Evolutionary conservation across 805 yeast species (phyloP), one percentile per base, ranked within the genome.

Genomic region (Myxozyma vanderwaltii): DNA sequence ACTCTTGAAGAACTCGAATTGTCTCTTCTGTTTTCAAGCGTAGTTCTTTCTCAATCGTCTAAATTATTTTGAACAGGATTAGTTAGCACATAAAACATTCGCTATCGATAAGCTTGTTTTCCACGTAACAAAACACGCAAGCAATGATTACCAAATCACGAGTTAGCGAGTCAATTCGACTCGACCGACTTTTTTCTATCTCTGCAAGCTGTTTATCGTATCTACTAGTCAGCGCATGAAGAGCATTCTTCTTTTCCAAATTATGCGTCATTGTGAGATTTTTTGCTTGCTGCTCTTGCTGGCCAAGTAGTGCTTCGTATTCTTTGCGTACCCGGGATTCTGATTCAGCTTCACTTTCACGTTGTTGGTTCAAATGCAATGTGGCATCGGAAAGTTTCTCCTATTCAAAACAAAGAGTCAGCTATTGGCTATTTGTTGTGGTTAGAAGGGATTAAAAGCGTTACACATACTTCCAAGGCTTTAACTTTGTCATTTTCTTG

Each of bases 181-280:
- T 31, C 12, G 45, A 27, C 1, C 23, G 49, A 6, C 12, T 17
- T 10, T 27, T 40, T 27, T 40, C 41, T 6, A 35, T 17, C 39
- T 55, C 54, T 26, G 48, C 51, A 26, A 45, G n/a, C 41, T 45
- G 51, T 36, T 53, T 53, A 15, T 53, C 51, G 15, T 53, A 53
- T 38, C 26, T 45, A 29, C 12, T 38, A 6, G 45, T 53, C 35
- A 53, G 43, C 29, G 51, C 38, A 38, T 36, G 56, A 5, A 46
- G n/a, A 6, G 51, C 51, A 43, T 51, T 51, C 44, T 43, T 31
- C 44, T 51, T 43, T 13, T 51, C 56, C 17, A 51, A 33, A 7
- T 51, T 40, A 17, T 33, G 21, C 24, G 50, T 33, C 49, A 24
- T 36, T 12, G 49, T 17, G 19, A 51, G 44, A 17, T 51, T 40